phyloP scores from a whole-genome alignment of 2,329 filamentous ascomycete genomes.

The Penicillium corylophilum region DNA sequence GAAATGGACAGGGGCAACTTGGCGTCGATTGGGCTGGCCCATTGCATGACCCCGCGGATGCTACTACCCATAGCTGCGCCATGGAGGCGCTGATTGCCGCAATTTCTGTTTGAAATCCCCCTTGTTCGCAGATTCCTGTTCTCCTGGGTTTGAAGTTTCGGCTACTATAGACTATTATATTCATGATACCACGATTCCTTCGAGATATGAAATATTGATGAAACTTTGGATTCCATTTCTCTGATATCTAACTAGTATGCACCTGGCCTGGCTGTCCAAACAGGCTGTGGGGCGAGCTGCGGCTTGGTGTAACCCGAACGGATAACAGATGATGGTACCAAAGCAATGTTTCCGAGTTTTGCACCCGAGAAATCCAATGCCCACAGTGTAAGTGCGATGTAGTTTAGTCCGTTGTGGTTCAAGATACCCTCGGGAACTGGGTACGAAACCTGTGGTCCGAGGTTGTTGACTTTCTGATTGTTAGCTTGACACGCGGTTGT shows the following conservation, averaged over 20 bases:
- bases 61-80: constrained; percentile 63
- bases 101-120: constrained; percentile 11
- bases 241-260: constrained; percentile 4
- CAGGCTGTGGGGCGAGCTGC: background rate
- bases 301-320: constrained; percentile 12
- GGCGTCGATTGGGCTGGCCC: constrained; percentile 68
- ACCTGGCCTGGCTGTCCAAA: background rate
- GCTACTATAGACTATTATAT: background rate
- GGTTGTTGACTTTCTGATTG: constrained; percentile 42
- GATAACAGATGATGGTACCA: constrained; percentile 4
- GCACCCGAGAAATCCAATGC: constrained; percentile 44
- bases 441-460: constrained; percentile 52
- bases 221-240: background rate
- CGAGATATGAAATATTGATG: background rate
- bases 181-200: background rate
- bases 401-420: constrained; percentile 51
- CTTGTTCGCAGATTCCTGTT: background rate
- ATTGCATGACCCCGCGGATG: constrained; percentile 50
- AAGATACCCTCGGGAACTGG: constrained; percentile 52
- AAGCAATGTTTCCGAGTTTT: constrained; percentile 29
- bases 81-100: constrained; percentile 68
- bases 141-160: background rate
- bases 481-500: constrained; percentile 31
- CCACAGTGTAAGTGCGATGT: constrained; percentile 50
- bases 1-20: constrained; percentile 52